A percentile compares a stretch with the other conserved stretches of the same genome.
These are phyloP conservation scores for Suillus tomentosus DNA, from an alignment of 768 basidiomycete species.

Conservation along the genomic window DNA sequence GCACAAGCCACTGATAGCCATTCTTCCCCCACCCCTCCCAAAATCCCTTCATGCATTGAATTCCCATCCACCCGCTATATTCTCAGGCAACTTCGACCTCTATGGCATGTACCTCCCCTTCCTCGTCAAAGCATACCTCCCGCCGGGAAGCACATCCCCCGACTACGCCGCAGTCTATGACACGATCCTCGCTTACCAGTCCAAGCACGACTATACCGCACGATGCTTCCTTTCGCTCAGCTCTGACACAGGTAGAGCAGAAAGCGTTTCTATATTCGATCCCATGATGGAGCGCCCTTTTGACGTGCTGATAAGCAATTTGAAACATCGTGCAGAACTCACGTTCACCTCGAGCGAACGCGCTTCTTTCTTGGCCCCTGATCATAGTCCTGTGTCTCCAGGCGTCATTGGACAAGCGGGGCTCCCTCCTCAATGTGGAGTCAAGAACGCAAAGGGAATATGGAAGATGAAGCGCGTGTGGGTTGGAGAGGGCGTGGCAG, in stretches of 20 bases:
- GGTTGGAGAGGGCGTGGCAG: slow-evolving; percentile 18
- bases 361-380: slow-evolving; percentile 27
- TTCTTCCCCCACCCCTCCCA: slow-evolving; percentile 4
- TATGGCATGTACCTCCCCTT: slow-evolving; percentile 42
- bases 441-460: slow-evolving; percentile 34
- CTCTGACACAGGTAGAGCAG: slow-evolving; percentile 28
- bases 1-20: neutral
- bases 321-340: slow-evolving; percentile 28
- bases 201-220: slow-evolving; percentile 40
- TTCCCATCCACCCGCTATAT: slow-evolving; percentile 11
- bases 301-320: slow-evolving; percentile 29
- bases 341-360: slow-evolving; percentile 31
- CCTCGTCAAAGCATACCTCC: slow-evolving; percentile 35
- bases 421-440: slow-evolving; percentile 32
- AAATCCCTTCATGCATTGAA: neutral
- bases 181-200: slow-evolving; percentile 39
- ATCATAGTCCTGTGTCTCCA: slow-evolving; percentile 22
- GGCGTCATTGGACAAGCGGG: slow-evolving; percentile 32
- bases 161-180: slow-evolving; percentile 36
- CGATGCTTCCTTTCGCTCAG: slow-evolving; percentile 27
- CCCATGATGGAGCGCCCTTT: slow-evolving; percentile 40
- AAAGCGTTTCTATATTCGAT: slow-evolving; percentile 29
- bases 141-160: slow-evolving; percentile 27
- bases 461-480: slow-evolving; percentile 40
- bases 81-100: slow-evolving; percentile 41